phyloP scores from a whole-genome alignment of 208 protist species.

The Trypanosoma theileri region DNA sequence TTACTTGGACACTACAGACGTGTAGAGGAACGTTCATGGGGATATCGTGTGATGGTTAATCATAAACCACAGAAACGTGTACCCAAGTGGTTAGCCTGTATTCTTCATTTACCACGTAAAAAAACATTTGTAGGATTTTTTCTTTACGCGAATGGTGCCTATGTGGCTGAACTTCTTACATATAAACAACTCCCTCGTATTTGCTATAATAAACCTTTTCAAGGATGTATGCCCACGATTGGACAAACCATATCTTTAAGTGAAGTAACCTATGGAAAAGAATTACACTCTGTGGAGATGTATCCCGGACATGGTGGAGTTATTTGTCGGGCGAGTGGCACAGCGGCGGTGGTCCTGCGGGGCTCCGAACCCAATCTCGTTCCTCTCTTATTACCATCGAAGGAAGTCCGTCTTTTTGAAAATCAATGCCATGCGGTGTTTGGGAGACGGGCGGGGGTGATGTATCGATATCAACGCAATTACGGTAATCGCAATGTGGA shows the following conservation, averaged over 20 bases:
- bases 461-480: constrained; percentile 88
- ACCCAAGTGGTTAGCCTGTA: constrained; percentile 90
- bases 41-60: constrained; percentile 82
- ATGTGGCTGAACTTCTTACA: constrained; percentile 88
- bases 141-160: constrained; percentile 90
- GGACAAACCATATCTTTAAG: constrained; percentile 85
- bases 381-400: constrained; percentile 87
- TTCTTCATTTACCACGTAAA: constrained; percentile 79
- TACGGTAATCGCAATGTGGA: constrained; percentile 72
- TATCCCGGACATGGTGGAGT: constrained; percentile 88
- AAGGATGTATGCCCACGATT: constrained; percentile 86
- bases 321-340: constrained; percentile 81
- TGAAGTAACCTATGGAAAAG: constrained; percentile 91
- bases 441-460: constrained; percentile 84
- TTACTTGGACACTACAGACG: constrained; percentile 83
- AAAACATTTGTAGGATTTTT: constrained; percentile 89
- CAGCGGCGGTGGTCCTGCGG: constrained; percentile 83
- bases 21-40: constrained; percentile 76
- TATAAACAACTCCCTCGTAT: constrained; percentile 93
- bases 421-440: constrained; percentile 84
- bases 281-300: constrained; percentile 91
- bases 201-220: constrained; percentile 87
- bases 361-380: constrained; percentile 88
- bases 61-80: constrained; percentile 90
- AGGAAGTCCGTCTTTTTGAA: constrained; percentile 91